Percentiles rank a stretch among this genome's conserved stretches.
Evolutionary conservation across 495 filamentous ascomycete species (phyloP).

Genomic region (Lophiotrema nucula): DNA sequence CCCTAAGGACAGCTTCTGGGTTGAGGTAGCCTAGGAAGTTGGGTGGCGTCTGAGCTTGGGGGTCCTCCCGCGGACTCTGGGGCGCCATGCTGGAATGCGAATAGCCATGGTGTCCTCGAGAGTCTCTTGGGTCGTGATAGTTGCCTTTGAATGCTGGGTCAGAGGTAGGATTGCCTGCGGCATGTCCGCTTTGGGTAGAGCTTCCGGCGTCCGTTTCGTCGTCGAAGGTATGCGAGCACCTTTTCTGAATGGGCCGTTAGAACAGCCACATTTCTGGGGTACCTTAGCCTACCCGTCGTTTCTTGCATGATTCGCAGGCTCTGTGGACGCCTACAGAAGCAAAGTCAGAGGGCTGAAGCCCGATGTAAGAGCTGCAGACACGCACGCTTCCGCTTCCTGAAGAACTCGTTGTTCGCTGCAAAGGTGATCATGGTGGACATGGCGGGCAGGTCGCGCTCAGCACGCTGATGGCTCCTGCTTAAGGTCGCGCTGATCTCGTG

Average conservation of each 20-base stretch:
- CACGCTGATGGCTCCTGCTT: background rate
- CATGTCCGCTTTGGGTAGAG: constrained; percentile 25
- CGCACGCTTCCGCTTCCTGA: constrained; percentile 36
- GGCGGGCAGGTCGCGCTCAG: background rate
- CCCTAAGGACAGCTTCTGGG: constrained; percentile 36
- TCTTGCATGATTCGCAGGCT: constrained; percentile 39
- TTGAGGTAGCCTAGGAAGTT: constrained; percentile 38
- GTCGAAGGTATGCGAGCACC: constrained; percentile 38
- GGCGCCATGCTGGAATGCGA: constrained; percentile 16
- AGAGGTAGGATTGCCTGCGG: constrained; percentile 19
- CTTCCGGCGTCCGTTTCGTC: constrained; percentile 32
- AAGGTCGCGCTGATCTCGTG: background rate
- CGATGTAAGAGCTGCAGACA: background rate
- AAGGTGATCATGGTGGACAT: constrained; percentile 41
- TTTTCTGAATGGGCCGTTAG: constrained; percentile 33
- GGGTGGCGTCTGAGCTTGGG: constrained; percentile 25
- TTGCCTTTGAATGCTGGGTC: constrained; percentile 7
- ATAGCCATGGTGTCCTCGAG: constrained; percentile 8
- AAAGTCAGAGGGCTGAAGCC: background rate
- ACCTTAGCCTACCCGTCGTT: constrained; percentile 32
- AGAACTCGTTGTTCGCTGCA: constrained; percentile 38
- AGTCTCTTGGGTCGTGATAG: constrained; percentile 14
- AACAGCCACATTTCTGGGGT: constrained; percentile 3
- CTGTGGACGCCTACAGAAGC: constrained; percentile 29
- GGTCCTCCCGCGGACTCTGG: constrained; percentile 17